A percentile compares a stretch with the other conserved stretches of the same genome.
These are phyloP conservation scores for Leccinum arenicola DNA, from an alignment of 768 basidiomycete genomes.

Conservation along the genomic window DNA sequence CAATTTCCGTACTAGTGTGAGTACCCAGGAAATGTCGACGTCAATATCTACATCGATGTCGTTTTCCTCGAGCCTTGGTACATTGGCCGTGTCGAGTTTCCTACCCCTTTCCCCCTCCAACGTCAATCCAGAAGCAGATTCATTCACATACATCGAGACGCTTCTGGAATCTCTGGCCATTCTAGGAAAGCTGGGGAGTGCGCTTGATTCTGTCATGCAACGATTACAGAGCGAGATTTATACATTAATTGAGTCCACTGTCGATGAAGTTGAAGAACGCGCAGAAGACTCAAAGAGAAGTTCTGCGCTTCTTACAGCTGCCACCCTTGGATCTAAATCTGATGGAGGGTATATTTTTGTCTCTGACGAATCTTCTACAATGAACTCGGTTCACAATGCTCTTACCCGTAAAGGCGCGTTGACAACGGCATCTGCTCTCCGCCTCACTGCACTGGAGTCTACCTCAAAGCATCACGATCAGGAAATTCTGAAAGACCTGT, in stretches of 20 bases:
- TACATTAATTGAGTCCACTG: slow-evolving; percentile 76
- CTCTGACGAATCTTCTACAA: slow-evolving; percentile 18
- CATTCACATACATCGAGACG: slow-evolving; percentile 90
- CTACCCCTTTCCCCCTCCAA: slow-evolving; percentile 23
- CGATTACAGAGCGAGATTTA: slow-evolving; percentile 83
- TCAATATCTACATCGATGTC: slow-evolving; percentile 23
- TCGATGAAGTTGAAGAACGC: slow-evolving; percentile 91
- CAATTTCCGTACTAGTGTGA: slow-evolving; percentile 24
- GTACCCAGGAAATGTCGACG: slow-evolving; percentile 18
- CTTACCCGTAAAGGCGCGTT: slow-evolving; percentile 20
- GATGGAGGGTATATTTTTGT: slow-evolving; percentile 55
- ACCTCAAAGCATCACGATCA: slow-evolving; percentile 73
- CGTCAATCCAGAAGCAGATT: slow-evolving; percentile 85
- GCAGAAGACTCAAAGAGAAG: slow-evolving; percentile 70
- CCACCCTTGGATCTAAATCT: slow-evolving; percentile 38
- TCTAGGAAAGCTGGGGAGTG: slow-evolving; percentile 82
- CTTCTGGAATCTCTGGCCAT: slow-evolving; percentile 91
- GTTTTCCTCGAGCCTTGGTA: slow-evolving; percentile 24
- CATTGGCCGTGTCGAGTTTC: slow-evolving; percentile 18
- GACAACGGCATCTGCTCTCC: slow-evolving; percentile 52
- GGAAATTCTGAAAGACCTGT: slow-evolving; percentile 85
- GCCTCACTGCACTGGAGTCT: slow-evolving; percentile 72
- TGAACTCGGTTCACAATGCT: slow-evolving; percentile 24
- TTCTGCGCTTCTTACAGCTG: slow-evolving; percentile 35
- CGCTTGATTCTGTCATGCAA: slow-evolving; percentile 80